Conservation (phyloP, 176 grass and related monocot species). For the Areca catechu region DNA sequence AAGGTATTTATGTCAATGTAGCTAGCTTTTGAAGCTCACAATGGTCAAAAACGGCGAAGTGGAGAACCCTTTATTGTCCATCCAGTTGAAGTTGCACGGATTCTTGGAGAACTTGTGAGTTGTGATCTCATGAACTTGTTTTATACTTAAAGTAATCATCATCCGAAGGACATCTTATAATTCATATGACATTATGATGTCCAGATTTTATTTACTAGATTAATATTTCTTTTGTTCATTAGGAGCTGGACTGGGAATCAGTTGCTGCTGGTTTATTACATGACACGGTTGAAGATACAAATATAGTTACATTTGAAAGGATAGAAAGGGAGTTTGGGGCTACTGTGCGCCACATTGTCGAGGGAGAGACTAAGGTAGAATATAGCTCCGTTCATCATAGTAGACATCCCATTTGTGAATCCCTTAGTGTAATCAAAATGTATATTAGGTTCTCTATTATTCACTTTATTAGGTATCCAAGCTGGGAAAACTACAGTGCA, state of each 20-base stretch:
- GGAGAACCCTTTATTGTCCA: constrained; percentile 99
- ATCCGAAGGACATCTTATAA: too few relatives aligned
- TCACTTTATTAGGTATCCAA: constrained; percentile 70
- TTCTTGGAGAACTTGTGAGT: constrained; percentile 95
- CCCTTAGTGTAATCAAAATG: neutral
- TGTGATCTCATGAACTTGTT: neutral
- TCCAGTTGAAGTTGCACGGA: constrained; percentile 95
- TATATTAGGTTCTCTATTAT: constrained; percentile 6
- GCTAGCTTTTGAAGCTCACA: constrained; percentile 95
- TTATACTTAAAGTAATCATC: too few relatives aligned
- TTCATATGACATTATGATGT: too few relatives aligned
- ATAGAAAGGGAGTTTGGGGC: constrained; percentile 88
- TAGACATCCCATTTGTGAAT: neutral
- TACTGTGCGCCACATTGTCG: constrained; percentile 83
- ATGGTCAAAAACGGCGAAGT: constrained; percentile 88
- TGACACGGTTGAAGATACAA: constrained; percentile 98
- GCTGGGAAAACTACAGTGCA: constrained; percentile 86
- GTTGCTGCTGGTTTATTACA: constrained; percentile 96
- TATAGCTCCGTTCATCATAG: constrained; percentile 7
- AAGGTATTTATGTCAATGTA: constrained; percentile 19
- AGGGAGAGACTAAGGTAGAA: constrained; percentile 95
- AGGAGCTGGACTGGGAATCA: constrained; percentile 99
- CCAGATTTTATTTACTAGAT: neutral
- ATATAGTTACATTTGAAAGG: constrained; percentile 85
- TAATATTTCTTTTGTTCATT: constrained; percentile 23